Percentiles rank a stretch among this genome's conserved stretches.
Evolutionary conservation across 768 basidiomycete genomes (phyloP).

Genomic region (Boletus coccyginus): DNA sequence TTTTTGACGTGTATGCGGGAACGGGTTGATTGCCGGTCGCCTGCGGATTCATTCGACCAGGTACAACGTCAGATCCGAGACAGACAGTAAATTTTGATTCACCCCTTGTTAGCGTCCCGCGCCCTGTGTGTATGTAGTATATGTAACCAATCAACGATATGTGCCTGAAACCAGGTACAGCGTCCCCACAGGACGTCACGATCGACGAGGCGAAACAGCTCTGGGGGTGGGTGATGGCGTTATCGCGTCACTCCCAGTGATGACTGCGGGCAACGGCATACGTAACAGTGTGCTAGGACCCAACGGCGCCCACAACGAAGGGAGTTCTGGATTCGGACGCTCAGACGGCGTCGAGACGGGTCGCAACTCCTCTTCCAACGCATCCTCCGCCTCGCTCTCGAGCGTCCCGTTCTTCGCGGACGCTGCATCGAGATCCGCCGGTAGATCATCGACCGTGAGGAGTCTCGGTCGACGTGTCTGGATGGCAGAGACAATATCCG

Average conservation of each 20-base stretch:
- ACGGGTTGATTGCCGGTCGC: background rate
- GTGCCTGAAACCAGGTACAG: background rate
- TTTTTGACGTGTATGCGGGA: background rate
- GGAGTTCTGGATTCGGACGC: slow-evolving; percentile 59
- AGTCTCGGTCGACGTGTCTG: slow-evolving; percentile 22
- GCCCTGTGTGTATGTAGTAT: background rate
- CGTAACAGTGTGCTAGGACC: slow-evolving; percentile 39
- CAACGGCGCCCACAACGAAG: slow-evolving; percentile 42
- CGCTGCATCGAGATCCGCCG: background rate
- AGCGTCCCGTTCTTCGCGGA: background rate
- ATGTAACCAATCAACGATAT: background rate
- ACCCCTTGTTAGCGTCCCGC: background rate
- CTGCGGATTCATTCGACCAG: background rate
- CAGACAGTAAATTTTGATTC: no score
- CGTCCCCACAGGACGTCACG: background rate
- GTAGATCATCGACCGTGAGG: slow-evolving; percentile 12
- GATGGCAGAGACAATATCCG: slow-evolving; percentile 51
- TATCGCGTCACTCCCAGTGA: slow-evolving; percentile 42
- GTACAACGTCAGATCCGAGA: no score
- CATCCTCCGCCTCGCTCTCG: background rate
- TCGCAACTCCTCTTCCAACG: slow-evolving; percentile 31
- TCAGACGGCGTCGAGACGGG: slow-evolving; percentile 43
- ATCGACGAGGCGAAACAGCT: slow-evolving; percentile 11
- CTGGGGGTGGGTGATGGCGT: slow-evolving; percentile 45
- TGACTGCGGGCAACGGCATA: slow-evolving; percentile 37